Evolutionary conservation across 164 flowering plant genomes (phyloP).

Genomic region (Echeveria elegans): DNA sequence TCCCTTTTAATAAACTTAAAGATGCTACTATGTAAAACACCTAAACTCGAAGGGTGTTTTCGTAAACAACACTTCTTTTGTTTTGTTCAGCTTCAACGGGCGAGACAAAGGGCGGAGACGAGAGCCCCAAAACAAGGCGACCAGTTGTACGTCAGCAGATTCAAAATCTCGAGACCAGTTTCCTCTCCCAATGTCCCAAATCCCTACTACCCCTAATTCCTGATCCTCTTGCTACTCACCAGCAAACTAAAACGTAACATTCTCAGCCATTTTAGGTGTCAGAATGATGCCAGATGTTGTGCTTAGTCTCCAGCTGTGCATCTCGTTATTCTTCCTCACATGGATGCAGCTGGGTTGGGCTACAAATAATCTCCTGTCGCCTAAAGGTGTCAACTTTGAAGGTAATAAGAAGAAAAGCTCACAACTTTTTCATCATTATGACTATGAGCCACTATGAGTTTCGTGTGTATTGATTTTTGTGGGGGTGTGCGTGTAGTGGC

Average conservation of each 20-base stretch:
- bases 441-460: no score
- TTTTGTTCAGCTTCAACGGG: no score
- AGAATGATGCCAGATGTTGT: constrained; percentile 2
- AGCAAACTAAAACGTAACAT: neutral
- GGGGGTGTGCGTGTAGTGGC: constrained; percentile 41
- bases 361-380: constrained; percentile 63
- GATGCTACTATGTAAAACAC: no score
- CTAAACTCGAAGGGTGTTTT: no score
- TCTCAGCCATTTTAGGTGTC: no score
- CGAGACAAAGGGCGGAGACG: no score
- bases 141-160: neutral
- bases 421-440: neutral
- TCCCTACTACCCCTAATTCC: neutral
- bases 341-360: constrained; percentile 22
- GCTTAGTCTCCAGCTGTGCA: neutral
- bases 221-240: neutral
- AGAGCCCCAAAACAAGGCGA: neutral
- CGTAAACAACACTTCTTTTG: no score
- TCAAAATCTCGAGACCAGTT: constrained; percentile 5
- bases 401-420: constrained; percentile 29
- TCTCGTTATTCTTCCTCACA: constrained; percentile 11
- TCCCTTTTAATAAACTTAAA: no score
- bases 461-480: neutral
- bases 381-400: constrained; percentile 95
- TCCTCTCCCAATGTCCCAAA: constrained; percentile 3